Evolutionary conservation across 192 early-diverging fungal species (phyloP), one percentile per base, ranked within the genome.

Genomic region (Gigaspora rosea): DNA sequence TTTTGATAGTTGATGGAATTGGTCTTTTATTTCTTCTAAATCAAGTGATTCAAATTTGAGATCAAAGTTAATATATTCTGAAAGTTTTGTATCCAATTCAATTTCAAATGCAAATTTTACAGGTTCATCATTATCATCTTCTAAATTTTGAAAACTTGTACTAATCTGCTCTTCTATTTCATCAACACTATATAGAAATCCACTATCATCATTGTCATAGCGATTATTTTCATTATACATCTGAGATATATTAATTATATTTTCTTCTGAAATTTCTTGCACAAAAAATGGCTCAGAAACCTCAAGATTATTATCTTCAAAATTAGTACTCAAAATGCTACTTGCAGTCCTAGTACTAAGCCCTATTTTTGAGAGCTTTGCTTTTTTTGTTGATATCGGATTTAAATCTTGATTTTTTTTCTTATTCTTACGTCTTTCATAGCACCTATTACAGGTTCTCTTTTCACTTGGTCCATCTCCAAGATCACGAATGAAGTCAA

Each of bases 21-120:
- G 50, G 5, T 71, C 51, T 3, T 71, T 66, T 6, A 66, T 41
- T 66, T 32, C 12, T 18, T 36, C 13, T 35, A 66, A 35, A 66
- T 66, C 33, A 47, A 16, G 33, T 66, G 15, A 35, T 61, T 58
- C 18, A 3, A 36, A 41, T 9, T 63, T 32, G 13, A 4, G 35
- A 35, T 66, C 33, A 11, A 11, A 12, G 18, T 35, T 35, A 18
- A 41, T 18, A 10, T 3, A 46, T n/a, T 66, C 64, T 36, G 35
- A 0, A 66, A 66, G 32, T 41, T 16, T 66, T 36, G 35, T 13
- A 66, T 66, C 64, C 20, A 66, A 35, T 35, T 66, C 36, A 3
- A 66, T 66, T 66, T 66, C 7, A 46, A 57, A 73, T 46, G 35
- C 72, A n/a, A 61, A n/a, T 5, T 61, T 48, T 61, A 32, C 36